Evolutionary conservation across 257 asterid species (phyloP), one percentile per base, ranked within the genome.

Genomic region (Prunella vulgaris): DNA sequence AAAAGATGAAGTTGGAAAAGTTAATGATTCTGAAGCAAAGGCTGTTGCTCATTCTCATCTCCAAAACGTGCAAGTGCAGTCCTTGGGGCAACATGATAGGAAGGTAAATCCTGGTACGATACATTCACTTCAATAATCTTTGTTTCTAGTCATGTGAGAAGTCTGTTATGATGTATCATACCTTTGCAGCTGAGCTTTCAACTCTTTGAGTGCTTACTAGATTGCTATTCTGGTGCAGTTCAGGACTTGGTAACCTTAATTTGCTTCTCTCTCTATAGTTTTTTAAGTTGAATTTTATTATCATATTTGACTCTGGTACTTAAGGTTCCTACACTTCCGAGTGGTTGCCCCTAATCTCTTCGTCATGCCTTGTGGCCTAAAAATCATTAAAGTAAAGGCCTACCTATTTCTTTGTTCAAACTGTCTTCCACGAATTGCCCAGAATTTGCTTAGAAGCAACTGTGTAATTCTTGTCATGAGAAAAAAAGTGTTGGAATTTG

Each of bases 11-110:
- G 87, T 80, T 73, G 96, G 93, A 57, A 72, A 60, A 73, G 85
- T 86, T 66, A 80, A 75, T 49, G 74, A 73, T 51, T 68, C 76
- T 78, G 95, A 91, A 59, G 97, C 86, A 53, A 82, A 75, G 84
- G 96, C 88, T 72, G 83, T 89, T 69, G 85, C 90, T 24, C 80
- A 79, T 65, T 81, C 95, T 60, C 86, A 62, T 76, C 81, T 84
- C 60, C 71, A 80, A 76, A 72, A 82, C 73, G 74, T 94, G 65
- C 96, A 84, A 78, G 96, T 91, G 77, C 99, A 87, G 70, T 82
- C 96, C 74, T 65, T 91, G 84, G 97, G 88, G 67, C 97, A 86
- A 73, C 90, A 84, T 76, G 97, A 94, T 74, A 85, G 97, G 81
- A 85, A 86, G 96, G 99, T 89, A 82, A 71, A 63, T 58, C 18